Evolutionary conservation across 179 eudicot species (phyloP).

Genomic region (Gypsophila paniculata): DNA sequence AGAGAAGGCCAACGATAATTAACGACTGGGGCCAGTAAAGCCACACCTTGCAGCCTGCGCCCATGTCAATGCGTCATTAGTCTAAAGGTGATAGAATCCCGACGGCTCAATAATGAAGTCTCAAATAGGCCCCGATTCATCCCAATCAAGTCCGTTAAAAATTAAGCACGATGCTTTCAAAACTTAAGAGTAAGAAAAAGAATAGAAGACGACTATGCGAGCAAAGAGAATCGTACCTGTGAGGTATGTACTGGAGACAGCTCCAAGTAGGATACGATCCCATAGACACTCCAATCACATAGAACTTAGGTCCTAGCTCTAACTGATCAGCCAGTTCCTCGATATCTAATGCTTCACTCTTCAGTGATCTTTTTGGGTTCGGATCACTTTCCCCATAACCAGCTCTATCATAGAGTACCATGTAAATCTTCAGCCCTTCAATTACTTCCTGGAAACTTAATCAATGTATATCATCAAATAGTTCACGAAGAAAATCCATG

Average conservation of each 20-base stretch:
- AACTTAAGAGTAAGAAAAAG: background rate
- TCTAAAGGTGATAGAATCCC: slow-evolving; percentile 9
- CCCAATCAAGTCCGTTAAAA: background rate
- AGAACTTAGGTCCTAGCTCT: slow-evolving; percentile 41
- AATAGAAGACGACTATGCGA: background rate
- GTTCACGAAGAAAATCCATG: background rate
- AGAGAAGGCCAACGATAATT: slow-evolving; percentile 89
- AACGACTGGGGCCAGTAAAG: slow-evolving; percentile 69
- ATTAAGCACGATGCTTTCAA: background rate
- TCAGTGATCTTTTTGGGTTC: slow-evolving; percentile 35
- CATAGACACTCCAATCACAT: slow-evolving; percentile 46
- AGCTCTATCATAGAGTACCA: slow-evolving; percentile 42
- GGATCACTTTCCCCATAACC: slow-evolving; percentile 49
- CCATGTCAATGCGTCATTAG: background rate
- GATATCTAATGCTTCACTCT: slow-evolving; percentile 44
- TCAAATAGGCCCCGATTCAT: background rate
- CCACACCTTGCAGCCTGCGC: slow-evolving; percentile 77
- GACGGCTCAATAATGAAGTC: background rate
- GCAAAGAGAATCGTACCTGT: slow-evolving; percentile 31
- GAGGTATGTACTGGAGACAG: slow-evolving; percentile 44
- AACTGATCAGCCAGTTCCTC: slow-evolving; percentile 48
- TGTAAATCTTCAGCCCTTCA: slow-evolving; percentile 37
- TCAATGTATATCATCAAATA: slow-evolving; percentile 31
- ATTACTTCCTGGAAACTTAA: slow-evolving; percentile 38
- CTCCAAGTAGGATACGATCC: slow-evolving; percentile 51